phyloP scores from a whole-genome alignment of 2,329 filamentous ascomycete genomes.

The Claviceps maximensis region DNA sequence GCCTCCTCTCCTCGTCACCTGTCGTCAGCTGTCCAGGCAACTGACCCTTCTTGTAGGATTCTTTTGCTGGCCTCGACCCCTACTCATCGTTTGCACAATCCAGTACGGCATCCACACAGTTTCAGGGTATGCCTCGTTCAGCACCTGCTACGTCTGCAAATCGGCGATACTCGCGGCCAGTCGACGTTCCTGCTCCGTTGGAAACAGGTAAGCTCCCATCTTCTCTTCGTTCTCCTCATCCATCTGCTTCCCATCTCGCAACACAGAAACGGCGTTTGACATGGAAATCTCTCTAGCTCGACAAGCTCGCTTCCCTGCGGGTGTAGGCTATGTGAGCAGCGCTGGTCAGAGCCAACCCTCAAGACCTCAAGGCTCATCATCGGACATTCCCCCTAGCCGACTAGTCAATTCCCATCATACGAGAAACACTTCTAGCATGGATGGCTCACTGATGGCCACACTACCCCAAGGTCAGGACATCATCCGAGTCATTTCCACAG shows the following conservation, averaged over 20 bases:
- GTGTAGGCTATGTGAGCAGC: conserved; percentile 32
- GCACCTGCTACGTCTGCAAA: conserved; percentile 26
- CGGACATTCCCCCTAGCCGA: conserved; percentile 50
- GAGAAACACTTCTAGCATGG: conserved; percentile 70
- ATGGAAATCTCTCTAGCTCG: conserved; percentile 36
- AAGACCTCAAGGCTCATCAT: conserved; percentile 12
- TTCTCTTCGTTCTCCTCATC: conserved; percentile 35
- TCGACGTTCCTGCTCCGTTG: conserved; percentile 33
- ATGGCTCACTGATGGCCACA: conserved; percentile 74
- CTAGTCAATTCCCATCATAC: conserved; percentile 61
- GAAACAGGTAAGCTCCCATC: conserved; percentile 34
- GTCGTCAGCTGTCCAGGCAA: neutral
- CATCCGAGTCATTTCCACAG: conserved; percentile 86
- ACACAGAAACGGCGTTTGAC: neutral
- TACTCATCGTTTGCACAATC: conserved; percentile 29
- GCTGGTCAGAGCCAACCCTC: conserved; percentile 30
- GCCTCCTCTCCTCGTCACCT: neutral
- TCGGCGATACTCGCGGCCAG: conserved; percentile 52
- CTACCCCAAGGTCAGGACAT: conserved; percentile 77
- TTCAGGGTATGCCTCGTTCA: conserved; percentile 39
- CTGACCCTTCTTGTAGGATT: conserved; percentile 45
- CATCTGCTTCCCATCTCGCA: neutral
- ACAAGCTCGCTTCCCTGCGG: conserved; percentile 43
- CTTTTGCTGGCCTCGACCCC: conserved; percentile 66
- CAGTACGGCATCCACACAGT: conserved; percentile 35